Evolutionary conservation across 768 basidiomycete species (phyloP).

Genomic region (Termitomyces sp.): DNA sequence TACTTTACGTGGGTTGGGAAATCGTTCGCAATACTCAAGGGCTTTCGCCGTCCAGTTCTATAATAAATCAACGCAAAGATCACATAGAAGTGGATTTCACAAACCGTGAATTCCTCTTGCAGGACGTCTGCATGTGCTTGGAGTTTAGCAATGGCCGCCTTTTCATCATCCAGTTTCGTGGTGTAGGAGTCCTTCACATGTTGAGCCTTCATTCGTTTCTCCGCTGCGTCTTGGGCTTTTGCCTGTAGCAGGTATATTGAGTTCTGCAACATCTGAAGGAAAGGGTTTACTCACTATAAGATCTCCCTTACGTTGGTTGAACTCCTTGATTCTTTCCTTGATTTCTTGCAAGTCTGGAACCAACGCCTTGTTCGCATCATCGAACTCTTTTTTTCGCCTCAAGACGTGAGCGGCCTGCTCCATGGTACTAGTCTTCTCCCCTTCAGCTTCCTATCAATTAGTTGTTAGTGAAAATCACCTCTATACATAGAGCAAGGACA

Average conservation of each 20-base stretch:
- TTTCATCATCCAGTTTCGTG: slow-evolving; percentile 51
- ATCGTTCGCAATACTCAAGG: slow-evolving; percentile 53
- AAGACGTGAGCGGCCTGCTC: slow-evolving; percentile 48
- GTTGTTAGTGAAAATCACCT: background rate
- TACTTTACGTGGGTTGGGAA: slow-evolving; percentile 55
- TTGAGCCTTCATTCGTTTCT: slow-evolving; percentile 48
- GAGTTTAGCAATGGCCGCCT: slow-evolving; percentile 38
- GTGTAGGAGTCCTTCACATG: slow-evolving; percentile 43
- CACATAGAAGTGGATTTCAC: slow-evolving; percentile 16
- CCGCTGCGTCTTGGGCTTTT: slow-evolving; percentile 47
- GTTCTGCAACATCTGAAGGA: background rate
- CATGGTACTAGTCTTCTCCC: slow-evolving; percentile 44
- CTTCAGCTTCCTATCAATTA: slow-evolving; percentile 46
- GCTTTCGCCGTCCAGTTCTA: slow-evolving; percentile 69
- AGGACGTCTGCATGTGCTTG: slow-evolving; percentile 48
- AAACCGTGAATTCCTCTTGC: slow-evolving; percentile 61
- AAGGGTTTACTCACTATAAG: slow-evolving; percentile 38
- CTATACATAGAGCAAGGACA: background rate
- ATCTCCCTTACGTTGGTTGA: slow-evolving; percentile 38
- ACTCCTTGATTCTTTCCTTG: slow-evolving; percentile 48
- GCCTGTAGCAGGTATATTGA: slow-evolving; percentile 29
- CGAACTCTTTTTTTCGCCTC: slow-evolving; percentile 42
- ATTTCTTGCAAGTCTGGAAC: slow-evolving; percentile 42
- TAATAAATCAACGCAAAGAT: background rate
- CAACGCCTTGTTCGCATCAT: slow-evolving; percentile 41